Evolutionary conservation across 495 filamentous ascomycete species (phyloP), one percentile per base, ranked within the genome.

Genomic region (Aspergillus mulundensis): DNA sequence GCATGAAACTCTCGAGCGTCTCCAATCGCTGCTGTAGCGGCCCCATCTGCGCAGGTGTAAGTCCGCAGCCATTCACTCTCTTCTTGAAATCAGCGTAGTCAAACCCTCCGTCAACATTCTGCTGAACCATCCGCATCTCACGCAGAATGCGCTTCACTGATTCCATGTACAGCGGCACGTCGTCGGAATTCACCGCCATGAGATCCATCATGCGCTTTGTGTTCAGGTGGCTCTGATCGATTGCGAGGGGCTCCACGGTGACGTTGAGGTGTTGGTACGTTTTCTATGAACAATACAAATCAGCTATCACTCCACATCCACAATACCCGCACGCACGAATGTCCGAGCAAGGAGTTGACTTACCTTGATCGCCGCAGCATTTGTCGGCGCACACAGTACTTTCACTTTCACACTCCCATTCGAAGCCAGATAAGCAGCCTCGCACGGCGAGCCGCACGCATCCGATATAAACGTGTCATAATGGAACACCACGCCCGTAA

Each of bases 381-480:
- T 87, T 8, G 80, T 87, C 0, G 84, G 81, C 7, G 86, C 74
- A 34, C 86, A 86, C 0, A 91, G 66, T 0, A 91, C 81, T 14
- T 74, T 74, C 1, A 89, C 85, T 10, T 76, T 75, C 50, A 87
- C 77, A 14, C 70, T 66, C 0, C 66, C 56, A 58, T 78, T 63
- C 2, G 82, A 81, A 11, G 81, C 78, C 0, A 92, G 70, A 60
- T 77, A 89, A 0, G 86, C 88, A 0, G 80, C 86, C 61, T 92
- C 88, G 58, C 87, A 90, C 1, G 81, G 75, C 2, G 76, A 75
- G 36, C 75, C 75, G n/a, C 71, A 66, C 14, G 60, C 61, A 43
- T 80, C 77, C 1, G 78, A 77, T 5, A 73, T 81, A 60, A 83
- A 85, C 0, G 77, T 78, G 60, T 86, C 86, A 58, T 84, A 88